phyloP scores from a whole-genome alignment of 1,139 yeast genomes.

The Kodamaea ohmeri region DNA sequence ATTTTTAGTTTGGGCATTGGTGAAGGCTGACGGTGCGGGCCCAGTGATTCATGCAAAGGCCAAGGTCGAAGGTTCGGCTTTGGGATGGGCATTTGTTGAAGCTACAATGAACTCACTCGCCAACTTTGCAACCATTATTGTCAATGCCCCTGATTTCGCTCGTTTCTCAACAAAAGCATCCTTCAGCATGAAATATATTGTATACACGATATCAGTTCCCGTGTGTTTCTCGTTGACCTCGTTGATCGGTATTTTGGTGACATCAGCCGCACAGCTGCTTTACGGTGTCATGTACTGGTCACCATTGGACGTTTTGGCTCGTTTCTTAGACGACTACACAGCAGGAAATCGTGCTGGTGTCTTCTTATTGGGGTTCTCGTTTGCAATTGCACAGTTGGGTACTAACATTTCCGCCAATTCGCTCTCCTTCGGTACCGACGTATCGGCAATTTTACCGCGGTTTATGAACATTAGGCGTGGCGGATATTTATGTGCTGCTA shows the following conservation, averaged over 20 bases:
- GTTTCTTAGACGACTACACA: conserved; percentile 59
- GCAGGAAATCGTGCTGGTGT: conserved; percentile 81
- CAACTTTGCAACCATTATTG: conserved; percentile 81
- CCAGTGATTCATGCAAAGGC: conserved; percentile 57
- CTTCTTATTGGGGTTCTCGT: conserved; percentile 71
- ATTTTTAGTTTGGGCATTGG: conserved; percentile 77
- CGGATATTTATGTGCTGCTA: conserved; percentile 72
- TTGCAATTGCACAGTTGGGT: conserved; percentile 84
- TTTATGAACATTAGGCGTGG: conserved; percentile 68
- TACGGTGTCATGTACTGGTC: conserved; percentile 80
- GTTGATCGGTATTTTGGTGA: conserved; percentile 80
- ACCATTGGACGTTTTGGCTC: conserved; percentile 72
- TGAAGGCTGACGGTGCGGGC: conserved; percentile 72
- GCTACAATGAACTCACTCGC: conserved; percentile 80
- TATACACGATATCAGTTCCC: conserved; percentile 66
- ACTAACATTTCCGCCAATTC: conserved; percentile 89
- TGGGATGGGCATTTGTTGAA: conserved; percentile 80
- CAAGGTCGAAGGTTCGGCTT: conserved; percentile 51
- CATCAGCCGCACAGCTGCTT: conserved; percentile 71
- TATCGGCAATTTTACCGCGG: conserved; percentile 77
- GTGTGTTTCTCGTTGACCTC: conserved; percentile 79
- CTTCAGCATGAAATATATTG: conserved; percentile 42
- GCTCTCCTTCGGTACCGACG: conserved; percentile 85
- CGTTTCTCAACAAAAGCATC: conserved; percentile 63
- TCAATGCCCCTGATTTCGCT: conserved; percentile 88